A percentile compares a stretch with the other conserved stretches of the same genome.
phyloP scores from a whole-genome alignment of 441 rosid species.

The Eruca vesicaria region DNA sequence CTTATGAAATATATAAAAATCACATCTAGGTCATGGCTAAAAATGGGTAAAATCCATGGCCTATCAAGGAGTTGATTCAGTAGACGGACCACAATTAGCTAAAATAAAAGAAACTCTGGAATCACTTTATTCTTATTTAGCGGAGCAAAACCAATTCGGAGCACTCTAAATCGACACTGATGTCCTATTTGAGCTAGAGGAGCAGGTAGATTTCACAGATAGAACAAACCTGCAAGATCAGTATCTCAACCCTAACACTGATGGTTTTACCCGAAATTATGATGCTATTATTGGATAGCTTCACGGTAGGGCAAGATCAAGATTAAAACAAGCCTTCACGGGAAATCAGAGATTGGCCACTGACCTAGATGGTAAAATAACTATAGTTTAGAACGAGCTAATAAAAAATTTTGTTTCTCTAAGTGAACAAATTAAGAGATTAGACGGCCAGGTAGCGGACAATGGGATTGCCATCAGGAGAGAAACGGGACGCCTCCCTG shows the following conservation, averaged over 20 bases:
- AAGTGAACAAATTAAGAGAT: background rate
- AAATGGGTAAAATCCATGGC: background rate
- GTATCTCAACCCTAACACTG: background rate
- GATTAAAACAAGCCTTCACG: background rate
- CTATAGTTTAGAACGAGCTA: background rate
- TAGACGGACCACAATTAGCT: background rate
- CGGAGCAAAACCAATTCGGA: too few relatives aligned
- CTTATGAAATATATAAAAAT: too few relatives aligned
- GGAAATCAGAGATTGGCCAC: background rate
- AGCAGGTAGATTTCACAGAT: background rate
- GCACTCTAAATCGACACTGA: too few relatives aligned
- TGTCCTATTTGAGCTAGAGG: background rate
- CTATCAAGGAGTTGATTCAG: background rate
- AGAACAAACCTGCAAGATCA: background rate
- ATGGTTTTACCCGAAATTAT: background rate
- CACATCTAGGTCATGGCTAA: too few relatives aligned
- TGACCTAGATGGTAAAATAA: background rate
- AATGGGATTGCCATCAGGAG: background rate
- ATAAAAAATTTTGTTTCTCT: background rate
- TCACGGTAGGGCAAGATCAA: background rate
- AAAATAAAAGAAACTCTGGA: background rate
- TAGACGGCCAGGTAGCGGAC: background rate
- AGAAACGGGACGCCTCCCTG: background rate
- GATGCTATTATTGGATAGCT: background rate
- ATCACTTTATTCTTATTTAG: too few relatives aligned